phyloP scores from a whole-genome alignment of 2,329 filamentous ascomycete genomes.

The Xylariaceae sp. region DNA sequence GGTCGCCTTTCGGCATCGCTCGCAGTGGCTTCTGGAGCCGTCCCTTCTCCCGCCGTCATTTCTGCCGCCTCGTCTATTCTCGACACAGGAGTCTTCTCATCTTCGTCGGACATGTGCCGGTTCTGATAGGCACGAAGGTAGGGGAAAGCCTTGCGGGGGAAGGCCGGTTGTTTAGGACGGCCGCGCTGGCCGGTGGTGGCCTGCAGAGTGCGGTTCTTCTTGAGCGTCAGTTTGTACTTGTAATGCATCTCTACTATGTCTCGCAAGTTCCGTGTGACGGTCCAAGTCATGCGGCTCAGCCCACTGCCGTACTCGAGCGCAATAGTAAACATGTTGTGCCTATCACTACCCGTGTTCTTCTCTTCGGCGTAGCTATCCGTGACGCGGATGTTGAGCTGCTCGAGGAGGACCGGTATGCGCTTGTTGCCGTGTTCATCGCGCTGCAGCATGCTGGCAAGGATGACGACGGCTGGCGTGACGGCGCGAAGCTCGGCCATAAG shows the following conservation, averaged over 20 bases:
- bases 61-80: slow-evolving; percentile 37
- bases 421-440: slow-evolving; percentile 94
- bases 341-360: slow-evolving; percentile 49
- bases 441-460: slow-evolving; percentile 97
- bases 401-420: slow-evolving; percentile 88
- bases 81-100: slow-evolving; percentile 47
- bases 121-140: slow-evolving; percentile 80
- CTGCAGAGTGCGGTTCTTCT: slow-evolving; percentile 79
- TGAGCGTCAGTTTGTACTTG: slow-evolving; percentile 85
- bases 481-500: slow-evolving; percentile 93
- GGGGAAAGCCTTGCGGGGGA: slow-evolving; percentile 84
- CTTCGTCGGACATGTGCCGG: slow-evolving; percentile 75
- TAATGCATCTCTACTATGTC: slow-evolving; percentile 92
- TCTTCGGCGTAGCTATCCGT: slow-evolving; percentile 73
- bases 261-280: slow-evolving; percentile 78
- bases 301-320: slow-evolving; percentile 96
- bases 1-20: slow-evolving; percentile 63
- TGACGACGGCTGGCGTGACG: slow-evolving; percentile 87
- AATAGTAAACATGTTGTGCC: slow-evolving; percentile 86
- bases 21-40: slow-evolving; percentile 61
- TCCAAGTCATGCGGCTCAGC: slow-evolving; percentile 94
- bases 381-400: slow-evolving; percentile 88
- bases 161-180: slow-evolving; percentile 79
- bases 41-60: slow-evolving; percentile 42
- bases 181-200: slow-evolving; percentile 63